Evolutionary conservation across 2,329 filamentous ascomycete species (phyloP), one percentile per base, ranked within the genome.

Genomic region (Pseudogymnoascus sp.): DNA sequence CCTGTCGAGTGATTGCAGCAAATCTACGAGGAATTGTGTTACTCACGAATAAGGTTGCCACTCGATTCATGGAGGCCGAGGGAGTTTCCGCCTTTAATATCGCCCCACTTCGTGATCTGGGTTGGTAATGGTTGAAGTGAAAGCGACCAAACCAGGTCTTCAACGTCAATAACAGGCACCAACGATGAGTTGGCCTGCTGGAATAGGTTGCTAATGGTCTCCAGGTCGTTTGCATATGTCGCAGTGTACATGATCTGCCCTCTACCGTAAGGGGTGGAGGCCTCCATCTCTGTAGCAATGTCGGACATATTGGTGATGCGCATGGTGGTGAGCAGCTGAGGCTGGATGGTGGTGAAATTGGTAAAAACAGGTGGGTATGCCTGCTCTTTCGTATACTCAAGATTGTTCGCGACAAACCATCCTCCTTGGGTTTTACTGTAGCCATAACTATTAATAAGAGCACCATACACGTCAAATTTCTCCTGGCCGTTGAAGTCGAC

Each of bases 271-370:
- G 59, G 47, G 18, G n/a, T 59, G 11, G 25, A 9, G n/a, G 2
- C 50, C n/a, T 39, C 41, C 54, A 63, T n/a, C 38, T 63, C 62
- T 9, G 57, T 43, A 7, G 41, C 60, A 58, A 63, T 34, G 43
- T 63, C 62, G 22, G 59, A 61, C 16, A 62, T 57, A 34, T 63
- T 63, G 30, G 54, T 59, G 9, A 62, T 61, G 8, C 62, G 60
- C 54, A 63, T 54, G 7, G 62, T 62, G 47, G 47, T 59, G 25
- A 28, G 11, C 2, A 59, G 34, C 54, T 61, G 34, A 9, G 62
- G 62, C 37, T 30, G 50, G 20, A 63, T 59, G 37, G n/a, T 30
- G 28, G 54, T 57, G 20, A 43, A 60, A 1, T 43, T 30, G 41
- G 39, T 54, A 25, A 63, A 61, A 28, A 54, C 62, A 2, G 50